Evolutionary conservation across 2,329 filamentous ascomycete genomes (phyloP).

Genomic region (Aureobasidium sp.): DNA sequence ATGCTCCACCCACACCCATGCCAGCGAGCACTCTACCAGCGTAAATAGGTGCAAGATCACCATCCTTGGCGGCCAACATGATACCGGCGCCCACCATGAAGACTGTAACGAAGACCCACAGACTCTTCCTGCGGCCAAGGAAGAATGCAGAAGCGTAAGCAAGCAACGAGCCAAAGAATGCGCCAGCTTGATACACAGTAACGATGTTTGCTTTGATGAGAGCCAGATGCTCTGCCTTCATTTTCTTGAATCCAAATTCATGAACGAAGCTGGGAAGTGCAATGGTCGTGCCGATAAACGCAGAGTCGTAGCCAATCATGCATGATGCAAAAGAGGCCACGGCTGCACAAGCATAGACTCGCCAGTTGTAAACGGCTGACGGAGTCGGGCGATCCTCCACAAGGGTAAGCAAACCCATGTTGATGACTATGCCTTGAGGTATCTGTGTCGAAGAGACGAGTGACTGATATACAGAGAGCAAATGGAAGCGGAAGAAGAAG

Average conservation of each 20-base stretch:
- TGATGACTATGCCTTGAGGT: constrained; percentile 9
- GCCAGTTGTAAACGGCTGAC: constrained; percentile 53
- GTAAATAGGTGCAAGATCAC: constrained; percentile 56
- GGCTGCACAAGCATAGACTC: constrained; percentile 48
- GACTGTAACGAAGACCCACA: constrained; percentile 54
- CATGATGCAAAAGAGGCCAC: constrained; percentile 51
- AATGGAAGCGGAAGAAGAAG: not conserved
- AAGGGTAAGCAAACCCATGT: constrained; percentile 31
- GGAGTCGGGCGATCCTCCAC: constrained; percentile 45
- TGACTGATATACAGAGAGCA: no score
- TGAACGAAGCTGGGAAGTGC: constrained; percentile 60
- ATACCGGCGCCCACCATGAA: constrained; percentile 66
- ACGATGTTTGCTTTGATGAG: constrained; percentile 68
- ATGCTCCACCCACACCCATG: constrained; percentile 49
- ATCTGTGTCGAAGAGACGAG: no score
- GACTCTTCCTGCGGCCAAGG: constrained; percentile 58
- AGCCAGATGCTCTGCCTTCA: constrained; percentile 44
- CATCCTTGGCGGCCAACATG: constrained; percentile 58
- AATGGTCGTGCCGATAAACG: constrained; percentile 73
- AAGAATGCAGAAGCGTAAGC: constrained; percentile 61
- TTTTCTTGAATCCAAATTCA: constrained; percentile 58
- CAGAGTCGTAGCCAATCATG: constrained; percentile 59
- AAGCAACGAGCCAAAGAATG: constrained; percentile 71
- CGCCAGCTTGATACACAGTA: constrained; percentile 73
- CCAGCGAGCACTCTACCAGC: constrained; percentile 51